Percentiles rank a stretch among this genome's conserved stretches.
These are phyloP conservation scores for Metschnikowia proteae DNA, from an alignment of 805 yeast genomes.

Conservation along the genomic window DNA sequence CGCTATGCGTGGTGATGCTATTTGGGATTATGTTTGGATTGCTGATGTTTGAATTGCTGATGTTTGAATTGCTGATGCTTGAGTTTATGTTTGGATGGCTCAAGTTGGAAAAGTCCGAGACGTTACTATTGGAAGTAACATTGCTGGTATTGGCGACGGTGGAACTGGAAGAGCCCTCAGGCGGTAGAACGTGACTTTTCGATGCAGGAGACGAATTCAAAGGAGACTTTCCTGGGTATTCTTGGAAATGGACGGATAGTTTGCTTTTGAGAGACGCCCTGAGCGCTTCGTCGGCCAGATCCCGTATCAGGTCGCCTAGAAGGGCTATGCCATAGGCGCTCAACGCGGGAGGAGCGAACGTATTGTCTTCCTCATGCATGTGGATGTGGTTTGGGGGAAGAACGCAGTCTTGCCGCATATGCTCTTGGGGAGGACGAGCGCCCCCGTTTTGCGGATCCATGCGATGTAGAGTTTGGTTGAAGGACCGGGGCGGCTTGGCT, in stretches of 20 bases:
- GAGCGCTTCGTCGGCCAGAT: conserved; percentile 12
- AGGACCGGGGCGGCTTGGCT: neutral
- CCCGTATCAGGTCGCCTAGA: conserved; percentile 29
- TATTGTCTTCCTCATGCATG: conserved; percentile 43
- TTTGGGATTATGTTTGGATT: neutral
- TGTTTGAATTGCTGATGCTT: conserved; percentile 4
- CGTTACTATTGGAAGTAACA: neutral
- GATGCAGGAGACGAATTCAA: conserved; percentile 2
- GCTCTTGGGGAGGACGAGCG: conserved; percentile 1
- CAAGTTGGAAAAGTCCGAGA: neutral
- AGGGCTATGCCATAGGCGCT: conserved; percentile 57
- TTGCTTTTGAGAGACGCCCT: conserved; percentile 24
- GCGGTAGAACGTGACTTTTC: conserved; percentile 1
- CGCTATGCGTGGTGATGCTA: neutral
- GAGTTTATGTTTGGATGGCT: conserved; percentile 5
- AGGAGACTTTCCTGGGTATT: neutral
- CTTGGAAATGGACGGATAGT: conserved; percentile 32
- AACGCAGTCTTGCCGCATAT: neutral
- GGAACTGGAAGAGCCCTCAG: neutral
- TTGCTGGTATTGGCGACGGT: conserved; percentile 1
- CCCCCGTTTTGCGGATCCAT: conserved; percentile 12
- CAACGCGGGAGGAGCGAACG: conserved; percentile 56
- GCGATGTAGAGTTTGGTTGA: conserved; percentile 6
- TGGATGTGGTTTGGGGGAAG: neutral
- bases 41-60: neutral